phyloP scores from a whole-genome alignment of 306 rosid species.

The Herpetospermum pedunculosum region DNA sequence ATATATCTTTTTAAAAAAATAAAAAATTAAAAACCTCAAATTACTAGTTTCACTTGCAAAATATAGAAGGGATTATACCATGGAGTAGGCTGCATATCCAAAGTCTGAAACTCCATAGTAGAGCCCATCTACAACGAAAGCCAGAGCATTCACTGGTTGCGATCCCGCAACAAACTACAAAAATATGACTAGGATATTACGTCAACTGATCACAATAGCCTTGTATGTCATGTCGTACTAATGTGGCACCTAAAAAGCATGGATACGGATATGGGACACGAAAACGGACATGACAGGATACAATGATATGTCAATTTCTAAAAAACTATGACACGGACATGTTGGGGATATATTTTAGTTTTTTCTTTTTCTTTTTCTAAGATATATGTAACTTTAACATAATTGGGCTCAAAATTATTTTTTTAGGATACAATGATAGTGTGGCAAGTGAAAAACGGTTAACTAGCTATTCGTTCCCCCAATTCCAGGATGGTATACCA shows the following conservation, averaged over 20 bases:
- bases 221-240: not conserved
- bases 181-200: constrained; percentile 17
- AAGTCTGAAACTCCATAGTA: constrained; percentile 94
- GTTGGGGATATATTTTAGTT: too few species aligned
- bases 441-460: not conserved
- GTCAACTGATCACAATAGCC: not conserved
- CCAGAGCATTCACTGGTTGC: constrained; percentile 88
- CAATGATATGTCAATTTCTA: too few species aligned
- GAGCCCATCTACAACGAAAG: constrained; percentile 89
- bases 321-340: too few species aligned
- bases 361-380: too few species aligned
- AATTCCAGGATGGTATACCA: not conserved
- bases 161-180: constrained; percentile 89
- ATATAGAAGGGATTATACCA: constrained; percentile 37
- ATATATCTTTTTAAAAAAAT: not conserved
- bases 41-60: not conserved
- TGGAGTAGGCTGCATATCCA: constrained; percentile 82
- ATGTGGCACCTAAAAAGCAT: too few species aligned
- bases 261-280: too few species aligned
- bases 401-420: too few species aligned
- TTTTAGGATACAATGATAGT: too few species aligned
- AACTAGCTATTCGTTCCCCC: not conserved
- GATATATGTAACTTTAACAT: too few species aligned
- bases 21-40: not conserved
- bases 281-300: too few species aligned